Conservation (phyloP, 352 stramenopile genomes). For the Thraustochytrium sp. region DNA sequence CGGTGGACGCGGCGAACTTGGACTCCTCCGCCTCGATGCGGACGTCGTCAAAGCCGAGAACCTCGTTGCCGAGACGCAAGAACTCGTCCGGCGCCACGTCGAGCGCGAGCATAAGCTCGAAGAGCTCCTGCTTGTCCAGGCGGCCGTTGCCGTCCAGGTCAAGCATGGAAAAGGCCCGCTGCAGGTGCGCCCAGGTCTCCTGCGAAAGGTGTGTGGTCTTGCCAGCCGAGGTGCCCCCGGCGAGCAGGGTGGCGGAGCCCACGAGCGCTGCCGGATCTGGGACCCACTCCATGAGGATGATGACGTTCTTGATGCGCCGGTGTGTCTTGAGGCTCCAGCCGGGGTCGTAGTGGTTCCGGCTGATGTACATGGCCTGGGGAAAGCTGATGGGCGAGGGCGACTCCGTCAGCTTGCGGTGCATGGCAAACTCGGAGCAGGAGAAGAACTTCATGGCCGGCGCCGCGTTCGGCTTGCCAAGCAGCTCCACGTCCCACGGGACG, state of each 20-base stretch:
- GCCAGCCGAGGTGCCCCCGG: too few species aligned
- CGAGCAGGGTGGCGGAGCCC: constrained; percentile 55
- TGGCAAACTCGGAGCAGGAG: constrained; percentile 28
- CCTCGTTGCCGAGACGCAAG: constrained; percentile 39
- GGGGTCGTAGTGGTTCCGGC: constrained; percentile 72
- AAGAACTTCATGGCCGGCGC: constrained; percentile 20
- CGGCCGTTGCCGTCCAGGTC: constrained; percentile 62
- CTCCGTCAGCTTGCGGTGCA: constrained; percentile 27
- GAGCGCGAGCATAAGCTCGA: constrained; percentile 29
- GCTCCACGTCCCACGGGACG: constrained; percentile 65
- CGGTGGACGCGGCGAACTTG: background rate
- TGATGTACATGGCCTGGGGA: constrained; percentile 57
- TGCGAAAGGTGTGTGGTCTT: constrained; percentile 63
- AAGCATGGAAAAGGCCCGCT: constrained; percentile 66
- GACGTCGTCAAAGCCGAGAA: constrained; percentile 71
- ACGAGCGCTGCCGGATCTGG: constrained; percentile 61
- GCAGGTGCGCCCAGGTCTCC: constrained; percentile 66
- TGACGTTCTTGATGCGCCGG: constrained; percentile 83
- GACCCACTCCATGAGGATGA: constrained; percentile 79
- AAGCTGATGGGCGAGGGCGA: constrained; percentile 48
- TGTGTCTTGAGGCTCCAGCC: constrained; percentile 69
- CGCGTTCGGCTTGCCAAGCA: constrained; percentile 54
- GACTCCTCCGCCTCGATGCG: background rate
- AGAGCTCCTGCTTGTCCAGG: constrained; percentile 7
- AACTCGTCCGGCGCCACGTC: constrained; percentile 17